A percentile compares a stretch with the other conserved stretches of the same genome.
These are phyloP conservation scores for Fusarium sp. DNA, from an alignment of 2,329 filamentous ascomycete genomes.

Conservation along the genomic window DNA sequence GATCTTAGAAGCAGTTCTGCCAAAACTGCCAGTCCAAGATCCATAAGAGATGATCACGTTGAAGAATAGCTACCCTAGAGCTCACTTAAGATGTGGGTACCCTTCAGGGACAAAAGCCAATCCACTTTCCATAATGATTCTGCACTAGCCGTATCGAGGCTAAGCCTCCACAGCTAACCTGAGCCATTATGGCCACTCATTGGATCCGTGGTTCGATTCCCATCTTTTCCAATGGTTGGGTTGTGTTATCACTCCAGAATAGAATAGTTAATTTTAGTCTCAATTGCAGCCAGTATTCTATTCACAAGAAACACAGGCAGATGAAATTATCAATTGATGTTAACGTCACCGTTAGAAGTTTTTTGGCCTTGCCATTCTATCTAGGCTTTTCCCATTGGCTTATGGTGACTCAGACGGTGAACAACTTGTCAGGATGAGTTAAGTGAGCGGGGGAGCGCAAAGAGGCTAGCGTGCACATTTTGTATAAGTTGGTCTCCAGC, in stretches of 20 bases:
- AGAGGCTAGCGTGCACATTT: not conserved
- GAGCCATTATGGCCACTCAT: not conserved
- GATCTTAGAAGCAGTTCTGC: no score
- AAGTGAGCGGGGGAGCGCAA: not conserved
- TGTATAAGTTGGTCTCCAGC: not conserved
- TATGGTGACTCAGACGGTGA: not conserved
- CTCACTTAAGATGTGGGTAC: no score
- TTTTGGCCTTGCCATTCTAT: accelerated
- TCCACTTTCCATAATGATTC: accelerated
- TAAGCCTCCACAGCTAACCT: not conserved
- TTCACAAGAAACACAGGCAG: not conserved
- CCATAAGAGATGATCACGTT: no score
- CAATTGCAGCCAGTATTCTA: not conserved
- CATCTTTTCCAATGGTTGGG: not conserved
- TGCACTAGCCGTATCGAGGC: not conserved
- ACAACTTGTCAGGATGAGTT: no score
- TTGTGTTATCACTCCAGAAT: not conserved
- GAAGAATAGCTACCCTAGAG: not conserved
- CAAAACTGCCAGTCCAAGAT: not conserved
- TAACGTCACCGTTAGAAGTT: accelerated
- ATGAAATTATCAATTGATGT: accelerated
- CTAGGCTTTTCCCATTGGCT: not conserved
- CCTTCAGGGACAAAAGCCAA: not conserved
- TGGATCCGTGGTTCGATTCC: not conserved
- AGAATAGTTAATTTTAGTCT: no score